Evolutionary conservation across 2,329 filamentous ascomycete genomes (phyloP), one percentile per base, ranked within the genome.

Genomic region (Polychaeton citri): DNA sequence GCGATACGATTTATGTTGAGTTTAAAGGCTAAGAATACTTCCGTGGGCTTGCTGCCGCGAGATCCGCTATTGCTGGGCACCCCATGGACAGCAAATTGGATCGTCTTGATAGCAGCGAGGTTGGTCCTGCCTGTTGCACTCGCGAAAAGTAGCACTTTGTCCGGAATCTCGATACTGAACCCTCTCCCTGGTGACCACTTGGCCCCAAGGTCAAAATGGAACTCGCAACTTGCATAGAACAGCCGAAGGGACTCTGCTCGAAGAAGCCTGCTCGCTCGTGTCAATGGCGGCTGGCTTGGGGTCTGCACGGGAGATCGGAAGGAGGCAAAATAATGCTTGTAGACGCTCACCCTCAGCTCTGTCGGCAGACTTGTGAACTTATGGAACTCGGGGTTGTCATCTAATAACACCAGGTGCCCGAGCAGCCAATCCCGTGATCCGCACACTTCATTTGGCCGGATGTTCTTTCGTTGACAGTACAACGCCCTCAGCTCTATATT

Each of bases 241-340:
- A 42, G 32, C 17, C 26, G 17, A 10, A 46, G 32, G 8, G 40
- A 35, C 24, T 45, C 41, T 16, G 18, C 7, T 6, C 45, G 32
- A 3, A 46, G 8, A 2, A 30, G n/a, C 3, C 17, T 15, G 19
- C 35, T 41, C n/a, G 32, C 24, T 13, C 13, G 9, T 2, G 41
- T 31, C 12, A 48, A 26, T 4, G 42, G 40, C 6, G 43, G 45
- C 19, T 43, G 38, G 9, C 15, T 37, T 2, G 43, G 43, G 0
- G 36, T 38, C n/a, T 37, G 37, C 6, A 45, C 20, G 5, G 37
- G 18, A 17, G 21, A 10, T 19, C 19, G 18, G n/a, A 45, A 38
- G 3, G 30, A 34, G 3, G 33, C 34, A 21, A 44, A 40, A 31
- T 47, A 35, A 16, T 36, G 26, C 16, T 26, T 34, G 24, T 45